Evolutionary conservation across 352 stramenopile species (phyloP).

Genomic region (Pythium plurisporium): DNA sequence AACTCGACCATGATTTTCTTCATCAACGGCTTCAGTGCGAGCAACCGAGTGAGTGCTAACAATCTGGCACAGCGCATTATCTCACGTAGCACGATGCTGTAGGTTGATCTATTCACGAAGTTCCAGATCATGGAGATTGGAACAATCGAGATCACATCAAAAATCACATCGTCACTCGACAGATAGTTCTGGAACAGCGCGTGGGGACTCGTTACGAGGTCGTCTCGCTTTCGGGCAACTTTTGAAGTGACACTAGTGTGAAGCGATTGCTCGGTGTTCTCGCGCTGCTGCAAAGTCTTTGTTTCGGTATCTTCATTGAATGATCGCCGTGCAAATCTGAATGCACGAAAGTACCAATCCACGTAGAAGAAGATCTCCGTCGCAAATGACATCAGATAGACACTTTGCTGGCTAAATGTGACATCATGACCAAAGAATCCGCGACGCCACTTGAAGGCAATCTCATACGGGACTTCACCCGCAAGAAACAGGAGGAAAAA

Average conservation of each 20-base stretch:
- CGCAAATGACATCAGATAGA: slow-evolving; percentile 27
- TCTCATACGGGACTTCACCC: slow-evolving; percentile 16
- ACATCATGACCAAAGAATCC: slow-evolving; percentile 25
- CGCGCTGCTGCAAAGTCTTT: no score
- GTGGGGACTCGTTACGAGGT: slow-evolving; percentile 1
- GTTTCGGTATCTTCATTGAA: no score
- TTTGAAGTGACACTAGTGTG: slow-evolving; percentile 3
- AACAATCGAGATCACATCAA: slow-evolving; percentile 27
- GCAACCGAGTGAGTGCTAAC: slow-evolving; percentile 36
- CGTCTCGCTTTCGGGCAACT: slow-evolving; percentile 3
- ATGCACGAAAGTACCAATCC: slow-evolving; percentile 41
- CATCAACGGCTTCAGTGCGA: slow-evolving; percentile 33
- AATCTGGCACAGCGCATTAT: slow-evolving; percentile 36
- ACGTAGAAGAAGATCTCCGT: slow-evolving; percentile 64
- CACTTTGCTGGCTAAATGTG: slow-evolving; percentile 22
- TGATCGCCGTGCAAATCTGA: slow-evolving; percentile 42
- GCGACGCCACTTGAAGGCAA: slow-evolving; percentile 18
- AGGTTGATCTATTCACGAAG: slow-evolving; percentile 39
- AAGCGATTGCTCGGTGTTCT: no score
- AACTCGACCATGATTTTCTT: slow-evolving; percentile 41
- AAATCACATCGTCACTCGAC: slow-evolving; percentile 25
- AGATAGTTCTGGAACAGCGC: slow-evolving; percentile 29
- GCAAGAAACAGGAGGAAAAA: slow-evolving; percentile 14
- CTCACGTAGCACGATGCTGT: slow-evolving; percentile 24
- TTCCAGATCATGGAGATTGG: slow-evolving; percentile 54